Evolutionary conservation across 345 rosid species (phyloP), one percentile per base, ranked within the genome.

Genomic region (Rhodamnia argentea): DNA sequence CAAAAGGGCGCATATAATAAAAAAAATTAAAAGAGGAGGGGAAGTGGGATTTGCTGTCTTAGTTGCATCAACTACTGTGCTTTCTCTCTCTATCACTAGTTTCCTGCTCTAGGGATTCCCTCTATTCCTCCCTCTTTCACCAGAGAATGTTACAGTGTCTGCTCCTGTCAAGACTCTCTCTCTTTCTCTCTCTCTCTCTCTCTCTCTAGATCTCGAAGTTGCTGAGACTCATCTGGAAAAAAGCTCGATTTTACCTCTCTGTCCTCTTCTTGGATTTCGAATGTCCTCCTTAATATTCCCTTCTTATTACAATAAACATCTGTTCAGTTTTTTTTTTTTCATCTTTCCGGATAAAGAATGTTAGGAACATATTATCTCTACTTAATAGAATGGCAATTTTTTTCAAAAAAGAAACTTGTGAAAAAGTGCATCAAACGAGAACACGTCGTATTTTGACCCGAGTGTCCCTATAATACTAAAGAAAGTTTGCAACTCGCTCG

Each of bases 191-290:
- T 75, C 81, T 50, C 83, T 87, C 90, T 59, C 40, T 64, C 76
- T 64, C 23, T 64, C 76, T 75, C 81, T 83, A 51, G 52, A 11
- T 91, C 92, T 94, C 90, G 97, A 92, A 92, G 90, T 89, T 90
- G 93, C 91, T 88, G 90, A 94, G 92, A 92, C 92, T 92, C 93
- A 94, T 92, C 90, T 92, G 87, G 91, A 90, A 87, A 91, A 90
- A 87, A 90, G 87, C 91, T 51, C 87, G 82, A 91, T 88, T 9
- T 88, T 87, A 89, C 85, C 90, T 82, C 55, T 75, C 87, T 89
- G 90, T 90, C 89, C 84, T 89, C 85, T 88, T 89, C 90, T 92
- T 87, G 88, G 87, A 89, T 90, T 93, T 94, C 88, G 92, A 87
- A 87, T 87, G 75, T 88, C 74, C 86, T 85, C 82, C 57, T 83